Base-by-base conservation (phyloP, 1,284 basidiomycete species). In the Irpex rosettiformis region DNA sequence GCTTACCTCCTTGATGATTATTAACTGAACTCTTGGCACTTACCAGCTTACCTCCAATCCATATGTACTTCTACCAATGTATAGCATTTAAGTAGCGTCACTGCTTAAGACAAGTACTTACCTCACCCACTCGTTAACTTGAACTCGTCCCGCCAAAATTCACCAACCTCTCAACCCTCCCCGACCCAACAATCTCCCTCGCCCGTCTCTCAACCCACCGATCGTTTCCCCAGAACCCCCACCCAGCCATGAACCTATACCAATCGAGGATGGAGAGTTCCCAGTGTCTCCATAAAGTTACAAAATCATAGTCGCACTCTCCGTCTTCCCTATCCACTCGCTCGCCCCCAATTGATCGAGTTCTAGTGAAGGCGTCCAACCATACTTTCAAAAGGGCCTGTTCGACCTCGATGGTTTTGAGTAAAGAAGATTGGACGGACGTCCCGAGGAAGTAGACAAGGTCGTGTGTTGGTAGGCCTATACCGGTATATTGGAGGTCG, bases 181-280 rank as follows among this genome's bases (percentile, higher is more conserved):
- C 3, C 10, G n/a, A 18, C 25, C 13, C 27, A 5, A 64, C 57
- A 52, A 65, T 58, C 29, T 59, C 59, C 29, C 54, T 58, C 11
- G 62, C 64, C 30, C 62, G 48, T 13, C 55, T 42, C 40, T 52
- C 47, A 2, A 58, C 59, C 64, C 64, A 65, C 4, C 30, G 10
- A 51, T 63, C 64, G 37, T 65, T 65, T 5, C 64, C 64, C 64
- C 64, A 65, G 59, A 64, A 65, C 4, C 64, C 64, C 64, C 62
- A 65, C 3, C 64, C 64, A 3, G 62, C 64, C 64, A 65, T 65
- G 49, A 65, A 65, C 11, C 64, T 33, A 37, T 58, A 63, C 64
- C 64, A 65, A 48, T 65, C 62, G 25, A 65, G 62, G 29, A 65
- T 58, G 2, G 62, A 55, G 8, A 65, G 57, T 21, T 65, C 62